Conservation (phyloP, 148 eudicot genomes). For the Silene latifolia region DNA sequence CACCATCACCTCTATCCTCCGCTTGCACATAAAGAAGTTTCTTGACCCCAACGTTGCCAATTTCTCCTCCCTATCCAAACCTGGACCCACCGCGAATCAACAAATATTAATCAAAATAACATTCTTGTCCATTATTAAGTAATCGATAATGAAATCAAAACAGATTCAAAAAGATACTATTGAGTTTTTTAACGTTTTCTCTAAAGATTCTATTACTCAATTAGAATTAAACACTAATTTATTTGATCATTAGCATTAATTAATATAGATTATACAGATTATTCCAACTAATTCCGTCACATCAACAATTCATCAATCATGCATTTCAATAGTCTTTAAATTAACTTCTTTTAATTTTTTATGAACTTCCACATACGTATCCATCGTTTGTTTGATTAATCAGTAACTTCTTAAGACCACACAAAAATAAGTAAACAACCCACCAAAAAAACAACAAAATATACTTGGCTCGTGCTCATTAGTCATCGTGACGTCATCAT, state of each 20-base stretch:
- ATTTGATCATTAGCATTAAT: background rate
- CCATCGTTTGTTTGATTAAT: too few relatives aligned
- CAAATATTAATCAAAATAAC: background rate
- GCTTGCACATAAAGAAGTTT: slow-evolving; percentile 73
- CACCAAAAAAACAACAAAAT: too few relatives aligned
- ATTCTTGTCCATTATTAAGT: background rate
- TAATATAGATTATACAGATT: too few relatives aligned
- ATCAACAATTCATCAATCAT: background rate
- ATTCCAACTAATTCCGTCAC: background rate
- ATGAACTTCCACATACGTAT: background rate
- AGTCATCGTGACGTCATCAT: background rate
- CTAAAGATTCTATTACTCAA: background rate
- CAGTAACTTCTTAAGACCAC: background rate
- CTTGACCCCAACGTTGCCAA: slow-evolving; percentile 64
- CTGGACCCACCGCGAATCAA: slow-evolving; percentile 31
- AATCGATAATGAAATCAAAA: background rate
- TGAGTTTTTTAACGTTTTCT: background rate
- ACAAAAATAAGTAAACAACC: background rate
- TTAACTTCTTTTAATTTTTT: too few relatives aligned
- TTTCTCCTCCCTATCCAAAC: slow-evolving; percentile 66
- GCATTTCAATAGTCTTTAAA: background rate
- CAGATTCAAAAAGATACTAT: background rate
- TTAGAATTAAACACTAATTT: background rate
- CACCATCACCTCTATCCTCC: slow-evolving; percentile 14
- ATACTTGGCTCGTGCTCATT: background rate